Conservation (phyloP, 495 filamentous ascomycete species). For the Symbiotaphrina buchneri region DNA sequence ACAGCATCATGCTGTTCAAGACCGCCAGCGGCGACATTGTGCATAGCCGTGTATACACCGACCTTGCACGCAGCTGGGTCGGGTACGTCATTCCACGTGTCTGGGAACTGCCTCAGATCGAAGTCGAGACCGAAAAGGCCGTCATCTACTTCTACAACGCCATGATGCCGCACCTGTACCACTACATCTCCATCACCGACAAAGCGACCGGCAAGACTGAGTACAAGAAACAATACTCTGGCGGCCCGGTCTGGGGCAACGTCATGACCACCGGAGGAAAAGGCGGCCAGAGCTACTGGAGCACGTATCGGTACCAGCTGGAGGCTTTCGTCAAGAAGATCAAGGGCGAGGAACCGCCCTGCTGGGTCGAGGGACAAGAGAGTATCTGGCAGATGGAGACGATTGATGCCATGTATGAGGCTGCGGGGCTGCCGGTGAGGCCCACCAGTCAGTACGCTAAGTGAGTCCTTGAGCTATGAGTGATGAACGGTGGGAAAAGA, state of each 20-base stretch:
- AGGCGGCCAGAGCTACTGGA: slow-evolving; percentile 11
- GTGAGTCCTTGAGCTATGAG: no score
- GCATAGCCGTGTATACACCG: slow-evolving; percentile 10
- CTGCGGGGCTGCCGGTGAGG: slow-evolving; percentile 11
- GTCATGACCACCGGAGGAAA: slow-evolving; percentile 9
- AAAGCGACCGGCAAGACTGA: slow-evolving; percentile 10
- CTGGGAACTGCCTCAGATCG: slow-evolving; percentile 13
- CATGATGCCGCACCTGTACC: slow-evolving; percentile 17
- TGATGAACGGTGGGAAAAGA: no score
- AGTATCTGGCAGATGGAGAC: slow-evolving; percentile 11
- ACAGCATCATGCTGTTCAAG: slow-evolving; percentile 10
- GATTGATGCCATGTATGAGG: slow-evolving; percentile 13
- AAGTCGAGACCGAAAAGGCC: slow-evolving; percentile 15
- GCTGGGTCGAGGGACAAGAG: slow-evolving; percentile 11
- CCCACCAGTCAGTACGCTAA: no score
- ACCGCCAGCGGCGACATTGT: slow-evolving; percentile 5
- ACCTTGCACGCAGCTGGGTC: slow-evolving; percentile 10
- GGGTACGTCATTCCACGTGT: slow-evolving; percentile 14
- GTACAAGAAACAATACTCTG: slow-evolving; percentile 10
- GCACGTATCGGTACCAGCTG: slow-evolving; percentile 14
- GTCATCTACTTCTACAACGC: slow-evolving; percentile 16
- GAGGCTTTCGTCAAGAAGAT: slow-evolving; percentile 13
- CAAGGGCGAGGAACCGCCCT: slow-evolving; percentile 8
- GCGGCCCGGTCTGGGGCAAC: no score
- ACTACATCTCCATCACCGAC: slow-evolving; percentile 15